Evolutionary conservation across 139 green algal genomes (phyloP).

Genomic region (Choricystis sp.): DNA sequence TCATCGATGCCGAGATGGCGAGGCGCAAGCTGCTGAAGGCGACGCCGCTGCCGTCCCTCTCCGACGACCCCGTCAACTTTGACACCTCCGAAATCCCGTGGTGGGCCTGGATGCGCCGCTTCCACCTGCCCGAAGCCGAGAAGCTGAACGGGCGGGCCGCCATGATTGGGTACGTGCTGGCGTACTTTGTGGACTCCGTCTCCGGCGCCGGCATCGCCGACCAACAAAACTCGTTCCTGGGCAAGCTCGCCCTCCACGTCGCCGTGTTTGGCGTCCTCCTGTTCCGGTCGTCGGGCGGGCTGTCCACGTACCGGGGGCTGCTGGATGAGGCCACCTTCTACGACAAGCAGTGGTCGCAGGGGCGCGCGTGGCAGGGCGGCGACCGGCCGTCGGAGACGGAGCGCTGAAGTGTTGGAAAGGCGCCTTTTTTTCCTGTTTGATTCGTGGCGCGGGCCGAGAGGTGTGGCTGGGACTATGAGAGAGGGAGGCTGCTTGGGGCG

Average conservation of each 20-base stretch:
- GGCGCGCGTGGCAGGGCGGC: constrained; percentile 45
- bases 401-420: too few species aligned
- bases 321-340: constrained; percentile 90
- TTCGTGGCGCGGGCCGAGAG: too few species aligned
- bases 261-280: constrained; percentile 66
- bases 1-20: constrained; percentile 81
- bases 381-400: constrained; percentile 47
- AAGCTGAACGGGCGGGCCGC: constrained; percentile 86
- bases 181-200: constrained; percentile 55
- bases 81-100: constrained; percentile 84
- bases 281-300: constrained; percentile 32
- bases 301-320: constrained; percentile 67
- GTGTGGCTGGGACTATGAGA: too few species aligned
- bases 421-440: too few species aligned
- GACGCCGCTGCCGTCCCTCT: constrained; percentile 52
- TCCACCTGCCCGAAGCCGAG: constrained; percentile 90
- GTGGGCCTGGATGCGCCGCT: constrained; percentile 85
- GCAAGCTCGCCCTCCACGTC: constrained; percentile 72
- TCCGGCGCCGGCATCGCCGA: constrained; percentile 67
- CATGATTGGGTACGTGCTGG: constrained; percentile 84
- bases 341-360: constrained; percentile 34
- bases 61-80: constrained; percentile 79
- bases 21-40: constrained; percentile 72
- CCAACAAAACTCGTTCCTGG: constrained; percentile 82
- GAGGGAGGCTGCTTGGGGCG: too few species aligned